Evolutionary conservation across 2,329 filamentous ascomycete species (phyloP).

Genomic region (Aureobasidium leucospermi): DNA sequence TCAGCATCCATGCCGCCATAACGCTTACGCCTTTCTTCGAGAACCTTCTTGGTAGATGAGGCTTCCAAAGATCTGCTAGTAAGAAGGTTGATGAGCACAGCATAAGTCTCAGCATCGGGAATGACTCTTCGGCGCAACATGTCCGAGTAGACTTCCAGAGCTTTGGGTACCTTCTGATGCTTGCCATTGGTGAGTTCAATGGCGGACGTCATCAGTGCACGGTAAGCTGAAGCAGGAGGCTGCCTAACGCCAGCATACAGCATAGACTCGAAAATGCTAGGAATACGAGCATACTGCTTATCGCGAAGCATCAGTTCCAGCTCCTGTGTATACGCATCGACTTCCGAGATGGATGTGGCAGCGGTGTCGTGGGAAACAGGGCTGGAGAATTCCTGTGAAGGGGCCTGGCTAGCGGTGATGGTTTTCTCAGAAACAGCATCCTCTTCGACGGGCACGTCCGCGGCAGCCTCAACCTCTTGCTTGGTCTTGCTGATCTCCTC

Average conservation of each 20-base stretch:
- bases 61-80: slow-evolving; percentile 76
- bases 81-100: slow-evolving; percentile 76
- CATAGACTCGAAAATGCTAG: slow-evolving; percentile 84
- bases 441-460: slow-evolving; percentile 4
- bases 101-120: slow-evolving; percentile 79
- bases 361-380: neutral
- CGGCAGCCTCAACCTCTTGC: slow-evolving; percentile 38
- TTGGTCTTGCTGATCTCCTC: slow-evolving; percentile 63
- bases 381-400: neutral
- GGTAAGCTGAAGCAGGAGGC: slow-evolving; percentile 83
- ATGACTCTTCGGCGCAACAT: slow-evolving; percentile 82
- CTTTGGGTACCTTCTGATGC: slow-evolving; percentile 81
- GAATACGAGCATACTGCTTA: slow-evolving; percentile 77
- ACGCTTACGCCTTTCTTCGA: slow-evolving; percentile 76
- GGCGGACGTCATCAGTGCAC: slow-evolving; percentile 76
- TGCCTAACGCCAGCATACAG: slow-evolving; percentile 70
- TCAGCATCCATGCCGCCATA: slow-evolving; percentile 80
- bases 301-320: slow-evolving; percentile 65
- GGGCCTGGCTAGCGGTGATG: neutral
- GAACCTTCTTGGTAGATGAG: slow-evolving; percentile 58
- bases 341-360: slow-evolving; percentile 36
- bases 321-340: slow-evolving; percentile 69
- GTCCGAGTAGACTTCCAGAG: slow-evolving; percentile 89
- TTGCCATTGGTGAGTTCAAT: slow-evolving; percentile 73
- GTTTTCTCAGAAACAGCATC: slow-evolving; percentile 9